Evolutionary conservation across 495 filamentous ascomycete genomes (phyloP).

Genomic region (Penicillium lividum): DNA sequence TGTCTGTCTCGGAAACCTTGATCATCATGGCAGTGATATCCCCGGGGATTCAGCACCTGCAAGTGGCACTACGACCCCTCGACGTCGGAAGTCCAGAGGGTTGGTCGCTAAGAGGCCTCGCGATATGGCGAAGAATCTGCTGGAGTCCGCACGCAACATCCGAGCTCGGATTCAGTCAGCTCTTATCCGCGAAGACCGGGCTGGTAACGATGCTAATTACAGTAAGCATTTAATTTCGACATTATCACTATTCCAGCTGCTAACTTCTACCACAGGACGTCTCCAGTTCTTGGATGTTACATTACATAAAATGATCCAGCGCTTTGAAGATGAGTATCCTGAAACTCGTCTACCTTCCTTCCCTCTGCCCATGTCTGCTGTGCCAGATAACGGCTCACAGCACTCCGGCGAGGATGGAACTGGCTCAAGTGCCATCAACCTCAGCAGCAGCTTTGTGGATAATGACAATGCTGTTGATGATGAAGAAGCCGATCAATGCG

Average conservation of each 20-base stretch:
- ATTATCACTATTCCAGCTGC: not conserved
- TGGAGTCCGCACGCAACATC: constrained; percentile 85
- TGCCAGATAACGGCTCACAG: constrained; percentile 39
- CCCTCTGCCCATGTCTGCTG: constrained; percentile 19
- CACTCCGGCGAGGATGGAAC: constrained; percentile 43
- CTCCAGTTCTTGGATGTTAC: constrained; percentile 90
- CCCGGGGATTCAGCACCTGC: constrained; percentile 42
- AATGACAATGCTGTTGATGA: constrained; percentile 48
- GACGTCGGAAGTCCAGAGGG: constrained; percentile 42
- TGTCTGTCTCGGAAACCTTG: constrained; percentile 77
- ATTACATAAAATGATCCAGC: constrained; percentile 83
- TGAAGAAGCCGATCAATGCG: constrained; percentile 49
- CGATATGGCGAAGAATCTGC: constrained; percentile 87
- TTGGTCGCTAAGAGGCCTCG: constrained; percentile 67
- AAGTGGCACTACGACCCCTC: constrained; percentile 58
- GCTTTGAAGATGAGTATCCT: constrained; percentile 95
- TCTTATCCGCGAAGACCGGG: constrained; percentile 71
- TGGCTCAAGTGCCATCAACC: constrained; percentile 35
- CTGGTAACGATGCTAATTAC: constrained; percentile 68
- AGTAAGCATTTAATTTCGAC: constrained; percentile 53
- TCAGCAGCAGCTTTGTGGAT: constrained; percentile 36
- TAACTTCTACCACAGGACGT: constrained; percentile 53
- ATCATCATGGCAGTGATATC: constrained; percentile 39
- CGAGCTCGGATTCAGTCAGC: constrained; percentile 80
- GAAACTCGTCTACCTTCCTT: constrained; percentile 66